Evolutionary conservation across 164 flowering plant genomes (phyloP).

Genomic region (Macadamia tetraphylla): DNA sequence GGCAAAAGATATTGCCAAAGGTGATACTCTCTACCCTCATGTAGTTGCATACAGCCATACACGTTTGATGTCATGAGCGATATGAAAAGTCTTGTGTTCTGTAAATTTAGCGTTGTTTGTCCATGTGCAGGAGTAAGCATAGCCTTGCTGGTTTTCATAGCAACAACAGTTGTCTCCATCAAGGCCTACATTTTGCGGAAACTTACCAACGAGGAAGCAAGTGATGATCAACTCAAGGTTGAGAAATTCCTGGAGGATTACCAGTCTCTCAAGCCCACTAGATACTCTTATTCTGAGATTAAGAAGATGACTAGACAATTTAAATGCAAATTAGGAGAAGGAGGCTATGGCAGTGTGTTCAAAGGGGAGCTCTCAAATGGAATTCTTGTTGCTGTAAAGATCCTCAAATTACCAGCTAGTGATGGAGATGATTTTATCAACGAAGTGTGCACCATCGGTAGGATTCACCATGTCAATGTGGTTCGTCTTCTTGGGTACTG

Average conservation of each 20-base stretch:
- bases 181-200: background rate
- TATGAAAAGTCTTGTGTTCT: no score
- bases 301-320: background rate
- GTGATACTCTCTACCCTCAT: no score
- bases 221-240: constrained; percentile 3
- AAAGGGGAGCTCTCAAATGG: constrained; percentile 1
- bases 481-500: no score
- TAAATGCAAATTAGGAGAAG: constrained; percentile 9
- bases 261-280: background rate
- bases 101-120: no score
- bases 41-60: no score
- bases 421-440: no score
- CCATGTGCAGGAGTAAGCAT: background rate
- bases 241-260: constrained; percentile 8
- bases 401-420: background rate
- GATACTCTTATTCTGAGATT: constrained; percentile 7
- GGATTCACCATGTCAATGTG: no score
- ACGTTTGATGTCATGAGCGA: no score
- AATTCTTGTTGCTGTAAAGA: background rate
- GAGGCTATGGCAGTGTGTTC: background rate
- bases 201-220: background rate
- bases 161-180: background rate
- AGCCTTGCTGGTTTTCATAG: background rate
- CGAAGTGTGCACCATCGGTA: no score
- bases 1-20: no score